Base-by-base conservation (phyloP, 305 asterid species). In the Fraxinus sp. region DNA sequence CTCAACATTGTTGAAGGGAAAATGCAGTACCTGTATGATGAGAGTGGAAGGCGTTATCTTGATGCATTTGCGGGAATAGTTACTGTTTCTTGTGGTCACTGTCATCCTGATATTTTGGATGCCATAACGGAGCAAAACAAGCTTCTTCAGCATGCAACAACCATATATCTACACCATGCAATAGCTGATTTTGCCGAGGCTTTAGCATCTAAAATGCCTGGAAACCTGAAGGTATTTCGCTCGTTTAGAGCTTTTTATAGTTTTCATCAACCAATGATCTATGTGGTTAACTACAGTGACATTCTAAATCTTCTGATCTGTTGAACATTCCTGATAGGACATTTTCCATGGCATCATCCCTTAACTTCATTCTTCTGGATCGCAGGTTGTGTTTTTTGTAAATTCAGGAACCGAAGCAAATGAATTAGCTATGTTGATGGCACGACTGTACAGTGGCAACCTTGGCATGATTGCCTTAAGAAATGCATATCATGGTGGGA, bases 371-470 rank as follows among this genome's bases (percentile, higher is more conserved):
- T 84, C 72, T 32, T 85, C 77, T 71, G 78, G 84, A 78, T 20
- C 84, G 86, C 92, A 94, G 98, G 98, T 95, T 80, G 98, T 95
- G 80, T 95, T 94, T 86, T 94, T 94, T 84, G 98, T 95, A 35
- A 95, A 95, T 89, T 95, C 99, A 70, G 98, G 98, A 85, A 93
- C 98, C 5, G 99, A 95, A 90, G 98, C 99, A 80, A 95, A 94
- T 84, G 99, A 95, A 86, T 89, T 95, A 80, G 99, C 99, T 75
- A 90, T 90, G 97, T 36, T 95, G 88, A 94, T 95, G 98, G 99
- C 99, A 30, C 88, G 98, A 46, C 62, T 95, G 79, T 94, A 95
- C 86, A 94, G 88, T 77, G 94, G 98, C 33, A 92, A 85, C 92
- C 96, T 94, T 75, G 90, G 92, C 64, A 90, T 95, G 95, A 88